A percentile compares a stretch with the other conserved stretches of the same genome.
These are phyloP conservation scores for Penicillium olsonii DNA, from an alignment of 2,329 filamentous ascomycete species.

Conservation along the genomic window DNA sequence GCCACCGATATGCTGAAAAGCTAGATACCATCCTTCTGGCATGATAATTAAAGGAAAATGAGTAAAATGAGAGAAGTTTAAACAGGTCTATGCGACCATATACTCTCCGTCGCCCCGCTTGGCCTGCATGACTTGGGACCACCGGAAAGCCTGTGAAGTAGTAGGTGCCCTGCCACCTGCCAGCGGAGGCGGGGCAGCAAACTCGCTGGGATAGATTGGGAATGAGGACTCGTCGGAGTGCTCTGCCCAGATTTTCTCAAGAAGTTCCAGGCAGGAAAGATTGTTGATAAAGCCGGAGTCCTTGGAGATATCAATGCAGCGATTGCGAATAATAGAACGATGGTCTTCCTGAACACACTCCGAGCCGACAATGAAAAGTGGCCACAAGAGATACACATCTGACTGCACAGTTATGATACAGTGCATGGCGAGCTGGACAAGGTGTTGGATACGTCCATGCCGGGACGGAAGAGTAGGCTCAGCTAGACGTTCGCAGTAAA, in stretches of 20 bases:
- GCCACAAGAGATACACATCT: constrained; percentile 92
- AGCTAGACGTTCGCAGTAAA: constrained; percentile 87
- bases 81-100: constrained; percentile 35
- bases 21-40: not conserved
- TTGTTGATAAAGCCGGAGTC: constrained; percentile 95
- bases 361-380: constrained; percentile 84
- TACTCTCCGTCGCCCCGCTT: constrained; percentile 42
- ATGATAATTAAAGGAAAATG: not conserved
- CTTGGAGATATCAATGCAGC: constrained; percentile 82
- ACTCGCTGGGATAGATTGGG: constrained; percentile 22
- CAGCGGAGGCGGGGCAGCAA: constrained; percentile 17
- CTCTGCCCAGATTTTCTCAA: constrained; percentile 78
- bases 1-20: constrained; percentile 6
- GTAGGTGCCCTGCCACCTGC: constrained; percentile 12
- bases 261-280: constrained; percentile 76
- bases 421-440: constrained; percentile 79
- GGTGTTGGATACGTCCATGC: constrained; percentile 76
- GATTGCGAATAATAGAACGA: constrained; percentile 73
- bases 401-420: constrained; percentile 79
- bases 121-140: constrained; percentile 39
- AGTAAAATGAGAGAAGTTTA: not conserved
- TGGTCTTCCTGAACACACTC: constrained; percentile 83
- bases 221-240: constrained; percentile 27
- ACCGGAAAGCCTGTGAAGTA: constrained; percentile 35
- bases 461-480: constrained; percentile 72